Conservation (phyloP, 805 yeast species). For the Lachancea dasiensis region DNA sequence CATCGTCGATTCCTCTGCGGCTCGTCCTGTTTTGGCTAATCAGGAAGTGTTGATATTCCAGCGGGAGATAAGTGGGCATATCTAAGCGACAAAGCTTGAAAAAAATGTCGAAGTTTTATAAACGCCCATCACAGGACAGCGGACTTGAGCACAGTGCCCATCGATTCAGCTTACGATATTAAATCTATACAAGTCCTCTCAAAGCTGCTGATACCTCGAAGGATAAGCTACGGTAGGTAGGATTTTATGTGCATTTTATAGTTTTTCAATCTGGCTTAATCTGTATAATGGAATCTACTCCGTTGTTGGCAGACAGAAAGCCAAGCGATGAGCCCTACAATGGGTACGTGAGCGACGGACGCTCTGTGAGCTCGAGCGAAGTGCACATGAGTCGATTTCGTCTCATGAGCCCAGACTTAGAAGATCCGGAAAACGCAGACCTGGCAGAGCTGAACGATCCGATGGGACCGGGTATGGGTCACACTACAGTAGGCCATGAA, state of each 20-base stretch:
- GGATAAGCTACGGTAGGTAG: too few species aligned
- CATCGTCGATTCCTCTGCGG: too few species aligned
- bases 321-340: neutral
- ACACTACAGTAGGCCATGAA: constrained; percentile 6
- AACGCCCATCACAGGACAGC: too few species aligned
- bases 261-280: neutral
- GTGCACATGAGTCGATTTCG: constrained; percentile 7
- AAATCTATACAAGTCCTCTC: too few species aligned
- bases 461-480: neutral
- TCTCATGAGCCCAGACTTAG: constrained; percentile 11
- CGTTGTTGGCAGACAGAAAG: neutral
- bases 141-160: too few species aligned
- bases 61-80: too few species aligned
- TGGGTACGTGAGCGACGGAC: constrained; percentile 12
- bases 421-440: constrained; percentile 5
- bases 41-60: too few species aligned
- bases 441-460: neutral
- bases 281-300: constrained; percentile 1
- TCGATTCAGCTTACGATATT: too few species aligned
- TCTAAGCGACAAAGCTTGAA: too few species aligned
- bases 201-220: too few species aligned
- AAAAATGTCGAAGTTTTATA: too few species aligned
- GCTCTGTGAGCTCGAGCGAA: constrained; percentile 11
- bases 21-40: too few species aligned
- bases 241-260: neutral